phyloP scores from a whole-genome alignment of 2,329 filamentous ascomycete genomes.

The Aureobasidium sp. region DNA sequence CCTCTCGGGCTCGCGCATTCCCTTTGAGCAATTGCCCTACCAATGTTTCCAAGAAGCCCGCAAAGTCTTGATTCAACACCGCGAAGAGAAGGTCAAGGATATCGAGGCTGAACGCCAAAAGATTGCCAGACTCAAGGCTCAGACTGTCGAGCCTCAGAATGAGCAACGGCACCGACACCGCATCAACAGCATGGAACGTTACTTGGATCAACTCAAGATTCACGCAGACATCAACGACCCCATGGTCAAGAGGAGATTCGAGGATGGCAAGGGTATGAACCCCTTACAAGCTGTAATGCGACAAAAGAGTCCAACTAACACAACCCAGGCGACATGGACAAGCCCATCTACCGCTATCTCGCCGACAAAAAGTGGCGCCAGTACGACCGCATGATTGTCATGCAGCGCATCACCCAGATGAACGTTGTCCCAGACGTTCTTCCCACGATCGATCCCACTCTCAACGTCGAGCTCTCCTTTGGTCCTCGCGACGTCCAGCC shows the following conservation, averaged over 20 bases:
- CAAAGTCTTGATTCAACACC: slow-evolving; percentile 71
- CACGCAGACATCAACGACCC: slow-evolving; percentile 93
- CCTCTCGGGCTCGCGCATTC: slow-evolving; percentile 55
- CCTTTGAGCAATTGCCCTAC: slow-evolving; percentile 91
- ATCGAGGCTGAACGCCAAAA: slow-evolving; percentile 62
- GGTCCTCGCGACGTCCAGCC: slow-evolving; percentile 58
- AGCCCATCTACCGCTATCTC: slow-evolving; percentile 89
- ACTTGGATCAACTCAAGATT: slow-evolving; percentile 77
- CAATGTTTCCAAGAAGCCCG: slow-evolving; percentile 97
- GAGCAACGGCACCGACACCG: slow-evolving; percentile 51
- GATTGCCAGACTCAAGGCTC: slow-evolving; percentile 60
- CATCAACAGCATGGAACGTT: slow-evolving; percentile 60
- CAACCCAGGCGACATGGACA: slow-evolving; percentile 76
- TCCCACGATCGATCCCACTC: slow-evolving; percentile 66
- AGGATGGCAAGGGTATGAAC: slow-evolving; percentile 73
- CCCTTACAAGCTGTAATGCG: background rate
- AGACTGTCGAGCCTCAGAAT: slow-evolving; percentile 27
- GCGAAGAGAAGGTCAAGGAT: slow-evolving; percentile 68
- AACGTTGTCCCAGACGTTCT: slow-evolving; percentile 82
- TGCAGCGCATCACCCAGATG: slow-evolving; percentile 82
- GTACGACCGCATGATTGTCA: slow-evolving; percentile 70
- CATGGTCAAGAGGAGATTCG: slow-evolving; percentile 83
- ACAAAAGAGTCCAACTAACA: background rate
- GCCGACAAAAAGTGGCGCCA: slow-evolving; percentile 81
- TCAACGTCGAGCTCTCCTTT: slow-evolving; percentile 79